phyloP scores from a whole-genome alignment of 805 yeast species.

The Candida insectalens region DNA sequence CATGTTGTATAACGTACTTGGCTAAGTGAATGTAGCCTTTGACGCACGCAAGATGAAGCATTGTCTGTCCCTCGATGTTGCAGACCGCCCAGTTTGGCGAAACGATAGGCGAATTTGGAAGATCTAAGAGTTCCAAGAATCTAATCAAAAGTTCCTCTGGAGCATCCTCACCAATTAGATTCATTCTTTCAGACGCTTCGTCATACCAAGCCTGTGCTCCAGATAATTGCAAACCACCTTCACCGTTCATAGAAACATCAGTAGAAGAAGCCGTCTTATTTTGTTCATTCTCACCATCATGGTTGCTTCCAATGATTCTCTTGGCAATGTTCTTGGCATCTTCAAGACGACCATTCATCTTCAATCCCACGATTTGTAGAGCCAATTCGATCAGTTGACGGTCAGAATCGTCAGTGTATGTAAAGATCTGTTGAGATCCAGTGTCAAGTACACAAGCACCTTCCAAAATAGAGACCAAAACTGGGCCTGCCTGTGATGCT shows the following conservation, averaged over 20 bases:
- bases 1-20: constrained; percentile 51
- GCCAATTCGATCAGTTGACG: constrained; percentile 92
- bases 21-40: constrained; percentile 61
- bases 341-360: constrained; percentile 92
- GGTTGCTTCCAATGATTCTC: constrained; percentile 69
- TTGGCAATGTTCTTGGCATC: constrained; percentile 92
- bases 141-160: constrained; percentile 39
- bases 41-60: constrained; percentile 77
- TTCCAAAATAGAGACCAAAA: constrained; percentile 66
- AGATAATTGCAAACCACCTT: constrained; percentile 7
- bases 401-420: constrained; percentile 93
- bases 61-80: constrained; percentile 76
- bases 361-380: constrained; percentile 89
- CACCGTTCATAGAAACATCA: not conserved
- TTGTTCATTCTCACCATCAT: constrained; percentile 4
- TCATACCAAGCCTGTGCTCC: constrained; percentile 35
- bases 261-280: not conserved
- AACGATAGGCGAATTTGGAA: constrained; percentile 49
- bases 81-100: constrained; percentile 74
- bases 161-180: constrained; percentile 32
- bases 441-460: constrained; percentile 2
- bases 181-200: constrained; percentile 41
- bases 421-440: constrained; percentile 52
- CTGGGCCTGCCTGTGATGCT: constrained; percentile 82
- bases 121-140: constrained; percentile 49